Evolutionary conservation across 2,329 filamentous ascomycete species (phyloP).

Genomic region (Neurospora sp.): DNA sequence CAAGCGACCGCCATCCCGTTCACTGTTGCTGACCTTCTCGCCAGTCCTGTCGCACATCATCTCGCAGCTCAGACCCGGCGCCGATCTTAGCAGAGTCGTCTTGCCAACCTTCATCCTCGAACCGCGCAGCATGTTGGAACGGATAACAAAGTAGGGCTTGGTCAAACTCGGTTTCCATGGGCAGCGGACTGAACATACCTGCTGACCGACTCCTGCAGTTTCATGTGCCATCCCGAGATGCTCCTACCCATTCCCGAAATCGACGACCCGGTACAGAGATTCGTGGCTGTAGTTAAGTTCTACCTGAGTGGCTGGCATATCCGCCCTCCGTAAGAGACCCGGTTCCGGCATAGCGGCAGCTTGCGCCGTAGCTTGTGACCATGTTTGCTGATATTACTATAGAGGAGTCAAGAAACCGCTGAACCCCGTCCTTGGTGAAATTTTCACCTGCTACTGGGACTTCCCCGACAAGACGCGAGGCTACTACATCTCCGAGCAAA

Average conservation of each 20-base stretch:
- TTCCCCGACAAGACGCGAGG: slow-evolving; percentile 73
- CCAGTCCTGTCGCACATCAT: slow-evolving; percentile 94
- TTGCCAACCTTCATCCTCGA: slow-evolving; percentile 97
- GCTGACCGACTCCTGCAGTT: slow-evolving; percentile 45
- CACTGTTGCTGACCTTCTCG: slow-evolving; percentile 7
- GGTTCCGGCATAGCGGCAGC: background rate
- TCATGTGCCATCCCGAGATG: slow-evolving; percentile 98
- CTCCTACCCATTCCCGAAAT: slow-evolving; percentile 79
- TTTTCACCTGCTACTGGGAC: slow-evolving; percentile 94
- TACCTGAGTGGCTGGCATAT: slow-evolving; percentile 99
- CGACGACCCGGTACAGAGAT: slow-evolving; percentile 81
- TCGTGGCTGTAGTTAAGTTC: slow-evolving; percentile 93
- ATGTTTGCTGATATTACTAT: slow-evolving; percentile 15
- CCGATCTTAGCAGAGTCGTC: slow-evolving; percentile 88
- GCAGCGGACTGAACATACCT: slow-evolving; percentile 2
- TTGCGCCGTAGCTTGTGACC: background rate
- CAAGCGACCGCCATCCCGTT: background rate
- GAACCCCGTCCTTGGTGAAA: slow-evolving; percentile 92
- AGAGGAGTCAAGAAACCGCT: slow-evolving; percentile 97
- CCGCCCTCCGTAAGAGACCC: slow-evolving; percentile 69
- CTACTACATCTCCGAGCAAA: slow-evolving; percentile 97
- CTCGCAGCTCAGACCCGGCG: slow-evolving; percentile 88
- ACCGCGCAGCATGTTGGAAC: slow-evolving; percentile 93
- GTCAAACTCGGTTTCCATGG: background rate
- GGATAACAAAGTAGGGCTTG: slow-evolving; percentile 82